Base-by-base conservation (phyloP, 1,284 basidiomycete species). In the Coniferiporia sulphurascens region DNA sequence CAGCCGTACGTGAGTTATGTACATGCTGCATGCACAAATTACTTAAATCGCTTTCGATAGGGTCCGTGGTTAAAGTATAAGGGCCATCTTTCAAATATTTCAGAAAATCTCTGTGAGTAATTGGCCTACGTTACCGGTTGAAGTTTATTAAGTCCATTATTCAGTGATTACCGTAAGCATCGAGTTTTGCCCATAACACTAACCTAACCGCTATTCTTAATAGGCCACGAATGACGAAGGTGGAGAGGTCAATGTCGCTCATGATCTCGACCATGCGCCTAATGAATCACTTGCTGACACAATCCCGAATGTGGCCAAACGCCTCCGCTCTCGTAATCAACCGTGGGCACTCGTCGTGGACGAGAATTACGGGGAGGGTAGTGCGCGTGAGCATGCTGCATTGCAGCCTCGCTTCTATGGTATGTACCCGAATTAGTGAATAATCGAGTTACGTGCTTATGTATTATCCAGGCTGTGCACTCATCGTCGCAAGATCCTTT, bases 11-110 rank as follows among this genome's bases (percentile, higher is more conserved):
- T 73, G n/a, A 12, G 55, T 50, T 53, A 12, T 12, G 15, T 8
- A 15, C 38, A 15, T 41, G 38, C 15, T 41, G 9, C n/a, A 8
- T 15, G 8, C n/a, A 9, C 48, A n/a, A 44, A 13, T 52, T 17
- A 8, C 9, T 10, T 6, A 52, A 52, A 15, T n/a, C 36, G 34
- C 34, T 27, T 17, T 55, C 13, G 44, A 58, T 66, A 91, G 89
- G 95, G 95, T 1, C 91, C 93, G 44, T 99, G 97, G 97, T 77
- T 99, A 65, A 98, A 98, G 78, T 99, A 97, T 79, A 99, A 94
- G 71, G 91, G 95, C 0, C 95, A 99, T 74, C 78, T 99, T 46
- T 90, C 88, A 48, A 98, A 98, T 73, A 95, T 98, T 62, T 95
- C 95, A 1, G 94, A 98, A 73, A 99, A 99, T 74, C 86, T 97